Base-by-base conservation (phyloP, 176 grass and related monocot species). In the Ensete glaucum region DNA sequence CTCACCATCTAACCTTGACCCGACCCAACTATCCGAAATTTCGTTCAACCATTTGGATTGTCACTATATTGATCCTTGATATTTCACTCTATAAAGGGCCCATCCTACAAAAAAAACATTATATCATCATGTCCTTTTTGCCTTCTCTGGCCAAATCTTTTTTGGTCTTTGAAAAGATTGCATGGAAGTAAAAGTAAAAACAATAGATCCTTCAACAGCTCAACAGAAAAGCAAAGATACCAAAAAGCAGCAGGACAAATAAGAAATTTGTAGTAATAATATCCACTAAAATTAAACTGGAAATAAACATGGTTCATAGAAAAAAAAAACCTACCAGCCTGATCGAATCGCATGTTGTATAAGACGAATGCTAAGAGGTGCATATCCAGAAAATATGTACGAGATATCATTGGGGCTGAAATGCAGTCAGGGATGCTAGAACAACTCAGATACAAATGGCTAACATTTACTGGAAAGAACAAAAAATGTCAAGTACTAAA, bases 361-460 rank as follows among this genome's bases (percentile, higher is more conserved):
- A 76, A 98, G 88, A 24, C 95, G 84, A 79, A 98, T 98, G 75
- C 95, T 98, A 76, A 98, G 90, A 87, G 95, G 95, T 19, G 90
- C 95, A 24, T 98, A 98, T 82, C 95, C 88, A 89, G 95, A 93
- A 89, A 98, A 98, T 77, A 98, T 93, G 73, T 98, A 98, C 1
- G 90, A 89, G 88, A 98, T 87, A 84, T 98, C 95, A 77, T 70
- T 87, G 67, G 88, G 95, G 63, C 95, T 93, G 90, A 85, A 43
- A 91, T 48, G 64, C 74, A 72, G 69, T 73, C 82, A 97, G 64
- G 49, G 75, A 64, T 43, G 71, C 29, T 81, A 24, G 86, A 50
- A 21, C 56, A 68, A 68, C 80, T 56, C 69, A 71, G 14, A 52
- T 66, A 83, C 68, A 76, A 71, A 76, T 25, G 50, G 6, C 76